Base-by-base conservation (phyloP, 2,329 filamentous ascomycete species). In the Podosphaera leucotricha region DNA sequence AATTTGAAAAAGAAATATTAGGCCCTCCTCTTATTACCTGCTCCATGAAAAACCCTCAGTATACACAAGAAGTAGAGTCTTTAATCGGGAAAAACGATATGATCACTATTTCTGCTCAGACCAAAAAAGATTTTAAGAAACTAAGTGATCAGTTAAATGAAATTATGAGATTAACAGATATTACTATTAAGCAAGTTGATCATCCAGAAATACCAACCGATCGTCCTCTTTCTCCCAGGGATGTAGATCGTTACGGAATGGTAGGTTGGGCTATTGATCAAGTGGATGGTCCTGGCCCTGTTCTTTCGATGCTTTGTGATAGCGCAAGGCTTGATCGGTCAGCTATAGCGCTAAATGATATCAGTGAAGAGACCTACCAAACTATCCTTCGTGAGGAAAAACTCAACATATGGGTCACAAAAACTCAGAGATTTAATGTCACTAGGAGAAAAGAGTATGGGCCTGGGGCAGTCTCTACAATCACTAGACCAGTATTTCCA, bases 301-400 rank as follows among this genome's bases (percentile, higher is more conserved):
- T 98, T 1, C 63, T 95, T 28, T 79, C 83, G 6, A 90, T 92
- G 80, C 70, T 98, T 19, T 94, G 85, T 59, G 70, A 75, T 11
- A 77, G 81, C 51, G 72, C 70, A 46, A 69, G 64, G 44, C 60
- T 94, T 6, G 75, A 92, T 53, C 63, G 65, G 21, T 77, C 77
- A 5, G 83, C 74, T 0, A 69, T 87, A 38, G 66, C 71, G 15
- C 62, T 75, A 13, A 59, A 58, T 4, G 73, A 82, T 8, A 72
- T 86, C 28, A 71, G 60, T 2, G 71, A 81, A 26, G 65, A 70
- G 35, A 75, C 84, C 52, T 83, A 77, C 53, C 65, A 78, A n/a
- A 62, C 60, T n/a, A 64, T 93, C 28, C 62, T 71, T 37, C 61
- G 63, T 13, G 69, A 65, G 41, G 66, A 65, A 38, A 49, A 57